Evolutionary conservation across 768 basidiomycete genomes (phyloP).

Genomic region (Russula compacta): DNA sequence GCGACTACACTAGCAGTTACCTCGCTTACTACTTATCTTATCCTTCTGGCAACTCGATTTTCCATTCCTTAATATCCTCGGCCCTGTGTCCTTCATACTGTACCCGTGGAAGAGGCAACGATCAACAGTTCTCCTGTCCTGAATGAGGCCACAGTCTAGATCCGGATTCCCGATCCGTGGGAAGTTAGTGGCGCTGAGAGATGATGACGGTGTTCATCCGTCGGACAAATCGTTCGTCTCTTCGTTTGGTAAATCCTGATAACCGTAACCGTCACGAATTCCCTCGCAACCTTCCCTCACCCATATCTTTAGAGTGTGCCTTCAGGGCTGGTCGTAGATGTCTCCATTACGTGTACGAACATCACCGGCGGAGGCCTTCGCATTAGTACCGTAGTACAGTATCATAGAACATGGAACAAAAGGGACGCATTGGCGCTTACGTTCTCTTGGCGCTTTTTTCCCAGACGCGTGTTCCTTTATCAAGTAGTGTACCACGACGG

Average conservation of each 20-base stretch:
- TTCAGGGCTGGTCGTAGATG: background rate
- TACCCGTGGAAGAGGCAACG: background rate
- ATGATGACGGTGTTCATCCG: background rate
- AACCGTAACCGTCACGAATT: background rate
- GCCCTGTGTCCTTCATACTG: background rate
- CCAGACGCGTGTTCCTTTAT: background rate
- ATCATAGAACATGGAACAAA: background rate
- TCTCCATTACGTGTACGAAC: conserved; percentile 14
- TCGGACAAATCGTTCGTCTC: background rate
- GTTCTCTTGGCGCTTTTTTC: background rate
- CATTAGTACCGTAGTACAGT: background rate
- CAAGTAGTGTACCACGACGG: background rate
- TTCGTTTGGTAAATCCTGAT: background rate
- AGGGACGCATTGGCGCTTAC: conserved; percentile 5
- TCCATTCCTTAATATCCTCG: background rate
- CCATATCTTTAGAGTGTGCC: background rate
- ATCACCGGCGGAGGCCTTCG: background rate
- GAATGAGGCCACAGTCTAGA: background rate
- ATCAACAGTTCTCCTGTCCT: background rate
- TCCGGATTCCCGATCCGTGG: background rate
- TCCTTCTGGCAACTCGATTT: background rate
- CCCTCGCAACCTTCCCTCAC: background rate
- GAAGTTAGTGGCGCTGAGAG: background rate
- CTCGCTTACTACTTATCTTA: background rate
- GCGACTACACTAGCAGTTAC: background rate